Percentiles rank a stretch among this genome's conserved stretches.
Evolutionary conservation across 345 rosid genomes (phyloP).

Genomic region (Punica granatum): DNA sequence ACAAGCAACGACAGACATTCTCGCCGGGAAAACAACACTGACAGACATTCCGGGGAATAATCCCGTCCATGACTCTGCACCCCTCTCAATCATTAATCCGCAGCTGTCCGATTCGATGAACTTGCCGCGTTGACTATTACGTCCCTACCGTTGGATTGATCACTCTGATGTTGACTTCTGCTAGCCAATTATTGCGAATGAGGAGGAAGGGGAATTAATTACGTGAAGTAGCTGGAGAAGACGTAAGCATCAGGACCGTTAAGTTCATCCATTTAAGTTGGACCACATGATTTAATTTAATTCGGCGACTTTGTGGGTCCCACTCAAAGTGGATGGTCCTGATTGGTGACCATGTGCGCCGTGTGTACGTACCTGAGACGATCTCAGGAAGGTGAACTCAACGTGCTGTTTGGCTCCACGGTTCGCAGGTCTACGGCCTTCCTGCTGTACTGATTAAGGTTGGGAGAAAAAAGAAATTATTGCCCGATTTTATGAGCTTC

Average conservation of each 20-base stretch:
- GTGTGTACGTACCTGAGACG: conserved; percentile 4
- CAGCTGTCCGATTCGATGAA: not conserved
- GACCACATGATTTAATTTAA: conserved; percentile 25
- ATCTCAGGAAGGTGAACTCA: not conserved
- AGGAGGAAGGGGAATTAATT: not conserved
- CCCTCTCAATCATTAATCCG: not conserved
- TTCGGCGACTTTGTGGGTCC: not conserved
- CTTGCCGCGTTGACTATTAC: not conserved
- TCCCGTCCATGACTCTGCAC: not conserved
- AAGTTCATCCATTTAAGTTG: conserved; percentile 13
- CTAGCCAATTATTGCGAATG: conserved; percentile 12
- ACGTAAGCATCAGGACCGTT: conserved; percentile 21
- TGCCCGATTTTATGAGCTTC: too few relatives aligned
- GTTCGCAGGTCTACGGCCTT: not conserved
- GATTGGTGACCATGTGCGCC: conserved; percentile 21
- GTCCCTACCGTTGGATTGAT: conserved; percentile 16
- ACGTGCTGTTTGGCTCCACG: not conserved
- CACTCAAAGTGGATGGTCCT: conserved; percentile 23
- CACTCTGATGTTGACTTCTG: conserved; percentile 16
- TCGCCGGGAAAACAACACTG: not conserved
- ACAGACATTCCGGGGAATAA: conserved; percentile 7
- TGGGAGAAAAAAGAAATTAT: not conserved
- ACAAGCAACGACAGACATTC: too few relatives aligned
- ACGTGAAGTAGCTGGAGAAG: not conserved
- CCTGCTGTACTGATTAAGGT: too few relatives aligned